Base-by-base conservation (phyloP, 106 monocot species). In the Amphibolis antarctica region DNA sequence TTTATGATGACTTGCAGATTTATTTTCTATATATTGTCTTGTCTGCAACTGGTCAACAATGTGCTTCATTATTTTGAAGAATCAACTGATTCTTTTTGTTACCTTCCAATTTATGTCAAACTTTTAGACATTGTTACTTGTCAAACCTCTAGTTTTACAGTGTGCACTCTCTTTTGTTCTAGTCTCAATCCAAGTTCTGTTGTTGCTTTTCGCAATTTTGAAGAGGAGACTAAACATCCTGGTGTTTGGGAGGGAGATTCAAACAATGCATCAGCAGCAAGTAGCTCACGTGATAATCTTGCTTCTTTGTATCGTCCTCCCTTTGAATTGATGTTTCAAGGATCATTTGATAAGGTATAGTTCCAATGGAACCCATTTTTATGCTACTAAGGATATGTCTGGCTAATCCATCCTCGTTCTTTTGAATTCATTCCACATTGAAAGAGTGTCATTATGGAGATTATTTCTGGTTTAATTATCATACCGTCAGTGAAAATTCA, bases 241-340 rank as follows among this genome's bases (percentile, higher is more conserved):
- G 85, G 68, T 66, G 76, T 88, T 59, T 88, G 88, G 88, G 75
- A 88, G 64, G 71, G 75, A 28, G 74, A 70, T 42, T 65, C 85
- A 66, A 78, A 55, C 74, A 67, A 77, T 66, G 60, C 70, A 42
- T 72, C 82, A 44, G 78, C 81, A 52, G 53, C 73, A 26, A 76
- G 64, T 66, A 70, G 64, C 55, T 68, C 71, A 12, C 80, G 73
- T 59, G 73, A 83, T 53, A 89, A 89, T 50, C 85, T 90, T 73
- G 89, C 89, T 43, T 83, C 89, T 30, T 76, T 90, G 51, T 90
- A 90, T 59, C 75, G 82, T 23, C 89, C 89, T 4, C 89, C 89
- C 67, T 90, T 80, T 68, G 66, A 59, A 9, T 76, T 90, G 62
- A 85, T 90, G 82, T 80, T 64, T 55, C 75, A 78, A 27, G 89